These are phyloP conservation scores for Blepharisma undulans DNA, from an alignment of 169 alveolate genomes.

Conservation along the genomic window DNA sequence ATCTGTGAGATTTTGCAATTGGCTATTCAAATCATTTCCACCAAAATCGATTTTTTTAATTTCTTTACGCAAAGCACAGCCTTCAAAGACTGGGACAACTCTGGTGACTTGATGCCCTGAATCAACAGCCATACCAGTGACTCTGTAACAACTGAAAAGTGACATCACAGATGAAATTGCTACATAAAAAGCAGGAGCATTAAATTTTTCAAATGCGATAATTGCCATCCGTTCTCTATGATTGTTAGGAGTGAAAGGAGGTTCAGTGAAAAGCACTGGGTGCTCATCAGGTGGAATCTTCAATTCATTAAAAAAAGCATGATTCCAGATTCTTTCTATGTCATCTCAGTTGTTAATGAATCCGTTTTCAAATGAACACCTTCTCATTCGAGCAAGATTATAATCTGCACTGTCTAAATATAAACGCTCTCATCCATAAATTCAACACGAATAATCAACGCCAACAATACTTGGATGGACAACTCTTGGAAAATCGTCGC, in stretches of 20 bases:
- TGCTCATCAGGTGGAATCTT: constrained; percentile 79
- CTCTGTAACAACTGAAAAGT: constrained; percentile 90
- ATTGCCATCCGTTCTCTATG: constrained; percentile 89
- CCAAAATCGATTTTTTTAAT: constrained; percentile 89
- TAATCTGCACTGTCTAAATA: constrained; percentile 57
- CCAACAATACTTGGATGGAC: constrained; percentile 64
- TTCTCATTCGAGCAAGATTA: constrained; percentile 71
- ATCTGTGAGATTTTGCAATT: constrained; percentile 50
- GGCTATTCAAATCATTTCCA: constrained; percentile 86
- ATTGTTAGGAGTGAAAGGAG: constrained; percentile 90
- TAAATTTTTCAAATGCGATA: constrained; percentile 88
- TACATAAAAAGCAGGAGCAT: constrained; percentile 89
- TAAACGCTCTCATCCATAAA: constrained; percentile 66
- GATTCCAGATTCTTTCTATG: constrained; percentile 87
- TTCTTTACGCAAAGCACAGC: constrained; percentile 88
- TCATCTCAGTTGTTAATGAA: constrained; percentile 88
- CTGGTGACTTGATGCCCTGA: constrained; percentile 94
- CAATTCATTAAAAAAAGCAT: constrained; percentile 76
- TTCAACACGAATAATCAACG: constrained; percentile 4
- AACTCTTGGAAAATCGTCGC: constrained; percentile 66
- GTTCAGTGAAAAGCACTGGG: constrained; percentile 91
- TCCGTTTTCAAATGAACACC: constrained; percentile 89
- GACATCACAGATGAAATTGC: constrained; percentile 90
- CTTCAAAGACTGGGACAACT: constrained; percentile 91
- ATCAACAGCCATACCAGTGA: constrained; percentile 92